phyloP scores from a whole-genome alignment of 495 filamentous ascomycete species.

The Bacidia gigantensis region DNA sequence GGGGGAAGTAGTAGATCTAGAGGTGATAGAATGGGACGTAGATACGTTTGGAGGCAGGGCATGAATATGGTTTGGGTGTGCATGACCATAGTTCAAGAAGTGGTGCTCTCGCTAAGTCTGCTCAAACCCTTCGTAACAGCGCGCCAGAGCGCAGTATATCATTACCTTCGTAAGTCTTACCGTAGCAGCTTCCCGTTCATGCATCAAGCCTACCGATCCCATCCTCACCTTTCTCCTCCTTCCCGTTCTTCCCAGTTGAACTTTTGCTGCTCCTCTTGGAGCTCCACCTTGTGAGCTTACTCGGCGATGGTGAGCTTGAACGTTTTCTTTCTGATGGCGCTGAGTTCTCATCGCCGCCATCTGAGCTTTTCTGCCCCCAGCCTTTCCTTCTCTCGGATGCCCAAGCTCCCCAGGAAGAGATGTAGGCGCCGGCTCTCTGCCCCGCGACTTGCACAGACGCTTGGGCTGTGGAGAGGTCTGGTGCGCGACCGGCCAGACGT shows the following conservation, averaged over 20 bases:
- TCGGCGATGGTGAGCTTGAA: background rate
- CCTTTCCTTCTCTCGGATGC: slow-evolving; percentile 74
- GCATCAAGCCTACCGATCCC: slow-evolving; percentile 21
- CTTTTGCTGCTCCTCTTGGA: slow-evolving; percentile 5
- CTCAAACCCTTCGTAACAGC: too few species aligned
- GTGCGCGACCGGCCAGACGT: slow-evolving; percentile 21
- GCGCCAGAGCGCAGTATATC: too few species aligned
- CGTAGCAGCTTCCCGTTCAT: slow-evolving; percentile 4
- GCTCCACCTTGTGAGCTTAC: slow-evolving; percentile 9
- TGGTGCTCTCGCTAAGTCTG: too few species aligned
- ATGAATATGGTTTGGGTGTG: too few species aligned
- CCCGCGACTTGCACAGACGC: slow-evolving; percentile 52
- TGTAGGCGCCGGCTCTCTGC: slow-evolving; percentile 69
- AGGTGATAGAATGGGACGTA: too few species aligned
- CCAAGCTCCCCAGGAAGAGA: slow-evolving; percentile 93
- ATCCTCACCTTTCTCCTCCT: slow-evolving; percentile 19
- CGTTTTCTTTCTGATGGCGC: slow-evolving; percentile 9
- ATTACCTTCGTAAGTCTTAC: too few species aligned
- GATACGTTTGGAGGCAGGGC: too few species aligned
- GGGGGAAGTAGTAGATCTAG: too few species aligned
- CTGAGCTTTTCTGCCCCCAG: slow-evolving; percentile 31
- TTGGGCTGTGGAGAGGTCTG: slow-evolving; percentile 53
- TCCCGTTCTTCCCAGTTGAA: slow-evolving; percentile 3
- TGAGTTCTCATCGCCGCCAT: slow-evolving; percentile 6
- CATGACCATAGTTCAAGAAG: too few species aligned